These are phyloP conservation scores for Diddensiella transvaalensis DNA, from an alignment of 805 yeast genomes.

Conservation along the genomic window DNA sequence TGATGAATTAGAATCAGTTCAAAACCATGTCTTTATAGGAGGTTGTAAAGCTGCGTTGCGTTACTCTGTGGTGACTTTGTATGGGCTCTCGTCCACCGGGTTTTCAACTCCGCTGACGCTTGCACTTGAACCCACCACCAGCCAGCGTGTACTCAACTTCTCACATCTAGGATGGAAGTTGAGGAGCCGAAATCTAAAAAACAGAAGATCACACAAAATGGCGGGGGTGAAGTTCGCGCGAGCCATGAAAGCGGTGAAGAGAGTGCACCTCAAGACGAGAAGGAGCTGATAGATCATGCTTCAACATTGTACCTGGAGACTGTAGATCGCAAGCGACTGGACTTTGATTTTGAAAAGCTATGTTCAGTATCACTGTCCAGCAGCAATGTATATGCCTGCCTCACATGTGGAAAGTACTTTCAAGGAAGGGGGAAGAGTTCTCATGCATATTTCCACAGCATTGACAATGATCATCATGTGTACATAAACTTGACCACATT, in stretches of 20 bases:
- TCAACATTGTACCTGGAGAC: conserved; percentile 26
- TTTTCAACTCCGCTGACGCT: no score
- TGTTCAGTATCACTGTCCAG: conserved; percentile 62
- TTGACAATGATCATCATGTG: conserved; percentile 60
- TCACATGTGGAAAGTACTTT: conserved; percentile 68
- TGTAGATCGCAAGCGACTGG: conserved; percentile 44
- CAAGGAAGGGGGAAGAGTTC: conserved; percentile 65
- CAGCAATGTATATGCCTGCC: conserved; percentile 65
- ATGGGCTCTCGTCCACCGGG: no score
- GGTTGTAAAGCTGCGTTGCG: no score
- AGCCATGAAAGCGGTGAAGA: background rate
- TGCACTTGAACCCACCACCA: no score
- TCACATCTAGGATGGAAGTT: background rate
- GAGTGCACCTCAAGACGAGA: background rate
- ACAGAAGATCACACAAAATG: background rate
- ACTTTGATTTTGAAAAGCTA: conserved; percentile 66
- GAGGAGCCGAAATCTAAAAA: conserved; percentile 1
- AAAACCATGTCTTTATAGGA: no score
- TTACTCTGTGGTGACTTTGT: no score
- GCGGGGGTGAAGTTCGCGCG: background rate
- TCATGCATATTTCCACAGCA: conserved; percentile 64
- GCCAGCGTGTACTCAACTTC: no score
- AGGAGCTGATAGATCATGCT: conserved; percentile 4
- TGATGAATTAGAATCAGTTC: no score
- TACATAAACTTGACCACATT: conserved; percentile 52